Base-by-base conservation (phyloP, 2,329 filamentous ascomycete genomes). In the Apiospora phragmitis region DNA sequence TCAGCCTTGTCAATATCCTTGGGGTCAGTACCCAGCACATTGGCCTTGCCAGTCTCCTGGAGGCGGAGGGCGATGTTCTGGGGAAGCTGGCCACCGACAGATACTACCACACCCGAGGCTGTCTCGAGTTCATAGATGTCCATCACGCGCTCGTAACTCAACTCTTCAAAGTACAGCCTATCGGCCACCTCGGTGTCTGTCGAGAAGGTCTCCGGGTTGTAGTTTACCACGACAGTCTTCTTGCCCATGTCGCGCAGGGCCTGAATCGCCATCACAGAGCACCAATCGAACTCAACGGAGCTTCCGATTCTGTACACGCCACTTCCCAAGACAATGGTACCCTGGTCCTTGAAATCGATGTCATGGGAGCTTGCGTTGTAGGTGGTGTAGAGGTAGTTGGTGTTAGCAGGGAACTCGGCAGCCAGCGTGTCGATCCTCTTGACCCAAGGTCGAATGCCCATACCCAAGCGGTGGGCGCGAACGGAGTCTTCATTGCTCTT, bases 201-300 rank as follows among this genome's bases (percentile, higher is more conserved):
- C 69, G 80, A 85, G 71, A 89, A 90, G 0, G 94, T 97, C 77
- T 97, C 94, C 0, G 93, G 93, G 77, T 96, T 95, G 77, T 90
- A 93, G 79, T 98, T 98, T 79, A 99, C 96, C 94, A 98, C 97
- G 71, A 97, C 91, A 41, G 96, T 98, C 91, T 98, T 98, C 87
- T 97, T 93, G 75, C 94, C 95, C 87, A 97, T 94, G 72, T 92
- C 87, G 77, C 91, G 90, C 73, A 98, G 88, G 55, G 94, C 93
- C 73, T 94, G 88, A 14, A 94, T 95, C 74, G 94, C 93, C 78
- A 94, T 96, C 72, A 98, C 94, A 74, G 95, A 94, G 81, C 95
- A 98, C 95, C 95, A 98, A 83, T 99, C 95, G 80, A 99, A 99
- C 83, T 99, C 96, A 68, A 99, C 96, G 8, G 95, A 98, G 84